Evolutionary conservation across 2,329 filamentous ascomycete species (phyloP), one percentile per base, ranked within the genome.

Genomic region (Aureobasidium sp.): DNA sequence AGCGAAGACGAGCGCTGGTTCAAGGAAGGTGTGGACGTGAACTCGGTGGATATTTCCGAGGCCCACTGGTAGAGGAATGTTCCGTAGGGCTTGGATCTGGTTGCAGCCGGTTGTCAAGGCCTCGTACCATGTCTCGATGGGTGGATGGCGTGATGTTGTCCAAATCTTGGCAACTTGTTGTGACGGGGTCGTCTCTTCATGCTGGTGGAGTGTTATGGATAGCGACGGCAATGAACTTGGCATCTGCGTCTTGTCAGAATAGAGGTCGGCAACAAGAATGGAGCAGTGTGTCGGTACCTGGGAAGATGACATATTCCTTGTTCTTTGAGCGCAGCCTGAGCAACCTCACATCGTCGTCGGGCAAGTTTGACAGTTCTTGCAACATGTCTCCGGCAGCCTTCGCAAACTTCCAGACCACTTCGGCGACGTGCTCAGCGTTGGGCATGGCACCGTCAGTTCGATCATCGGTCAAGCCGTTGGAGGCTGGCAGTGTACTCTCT

Each of bases 281-380:
- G 22, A 22, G 9, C 15, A 15, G 17, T 14, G 3, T n/a, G 31
- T 15, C 63, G 73, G 51, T 72, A 81, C 79, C 79, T 59, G 89
- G 89, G 22, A 93, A 87, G 70, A 94, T 90, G 63, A 94, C 87
- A 65, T 94, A 77, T 74, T 95, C 90, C 68, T 91, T 88, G 74
- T 89, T 91, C 78, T 87, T 91, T n/a, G 89, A 93, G 66, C 90
- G 83, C 66, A 95, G 72, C 65, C 89, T 82, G 57, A 94, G 75
- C 52, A 94, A 78, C 75, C 87, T 91, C 65, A 92, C 75, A 71
- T 92, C 89, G 69, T 94, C 90, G 81, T 88, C 85, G 77, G 91
- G 87, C n/a, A 57, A 51, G 36, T 81, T 80, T 70, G 92, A 89
- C 68, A 93, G 77, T 64, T 87, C 87, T 65, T 86, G 80, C n/a